These are phyloP conservation scores for Phytophthora foliorum DNA, from an alignment of 352 stramenopile species.

Conservation along the genomic window DNA sequence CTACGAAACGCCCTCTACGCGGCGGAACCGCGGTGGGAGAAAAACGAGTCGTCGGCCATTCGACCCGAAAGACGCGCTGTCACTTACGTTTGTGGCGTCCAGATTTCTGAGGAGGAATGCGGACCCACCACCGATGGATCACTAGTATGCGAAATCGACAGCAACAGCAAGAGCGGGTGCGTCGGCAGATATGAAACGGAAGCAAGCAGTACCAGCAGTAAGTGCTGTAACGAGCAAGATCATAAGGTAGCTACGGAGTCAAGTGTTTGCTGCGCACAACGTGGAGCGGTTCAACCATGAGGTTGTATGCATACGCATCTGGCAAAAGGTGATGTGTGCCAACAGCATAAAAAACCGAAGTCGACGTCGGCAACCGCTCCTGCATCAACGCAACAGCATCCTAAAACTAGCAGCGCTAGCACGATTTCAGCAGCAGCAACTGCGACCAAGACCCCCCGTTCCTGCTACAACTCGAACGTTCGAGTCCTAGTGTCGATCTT, in stretches of 20 bases:
- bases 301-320: slow-evolving; percentile 60
- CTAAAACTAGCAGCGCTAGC: background rate
- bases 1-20: slow-evolving; percentile 22
- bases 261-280: slow-evolving; percentile 56
- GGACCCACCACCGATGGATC: slow-evolving; percentile 1
- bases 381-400: background rate
- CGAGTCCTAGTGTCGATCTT: slow-evolving; percentile 19
- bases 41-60: slow-evolving; percentile 36
- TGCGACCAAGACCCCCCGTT: background rate
- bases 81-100: slow-evolving; percentile 64
- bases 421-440: background rate
- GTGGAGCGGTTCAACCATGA: slow-evolving; percentile 70
- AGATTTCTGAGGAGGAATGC: slow-evolving; percentile 64
- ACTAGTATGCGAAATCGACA: background rate
- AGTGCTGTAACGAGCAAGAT: slow-evolving; percentile 15
- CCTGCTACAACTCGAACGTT: background rate
- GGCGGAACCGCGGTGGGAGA: slow-evolving; percentile 14
- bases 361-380: background rate
- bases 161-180: background rate
- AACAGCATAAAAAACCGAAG: slow-evolving; percentile 6
- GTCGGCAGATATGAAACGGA: slow-evolving; percentile 32
- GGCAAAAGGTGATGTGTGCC: slow-evolving; percentile 58
- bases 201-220: slow-evolving; percentile 14
- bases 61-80: slow-evolving; percentile 48
- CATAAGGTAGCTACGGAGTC: slow-evolving; percentile 7